phyloP scores from a whole-genome alignment of 2,329 filamentous ascomycete species.

The Huntiella abstrusa region DNA sequence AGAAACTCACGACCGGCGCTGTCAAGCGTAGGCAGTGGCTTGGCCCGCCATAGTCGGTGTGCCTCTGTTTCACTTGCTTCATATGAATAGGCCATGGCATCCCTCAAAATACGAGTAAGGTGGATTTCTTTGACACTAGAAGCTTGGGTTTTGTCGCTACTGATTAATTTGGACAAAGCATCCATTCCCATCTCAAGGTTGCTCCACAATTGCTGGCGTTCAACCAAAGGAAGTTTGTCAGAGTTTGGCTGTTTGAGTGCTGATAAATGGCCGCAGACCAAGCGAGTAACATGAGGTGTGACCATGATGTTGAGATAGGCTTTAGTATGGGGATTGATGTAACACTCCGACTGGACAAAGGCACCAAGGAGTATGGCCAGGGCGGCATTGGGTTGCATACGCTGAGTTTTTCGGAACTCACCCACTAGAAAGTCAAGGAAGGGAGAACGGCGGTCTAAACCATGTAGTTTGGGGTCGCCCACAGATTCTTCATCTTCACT shows the following conservation, averaged over 20 bases:
- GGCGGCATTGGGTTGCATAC: not conserved
- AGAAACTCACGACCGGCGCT: too few relatives aligned
- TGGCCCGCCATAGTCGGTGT: too few relatives aligned
- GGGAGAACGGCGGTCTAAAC: not conserved
- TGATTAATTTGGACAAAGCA: too few relatives aligned
- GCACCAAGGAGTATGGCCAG: not conserved
- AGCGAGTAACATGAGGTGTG: not conserved
- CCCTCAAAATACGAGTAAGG: too few relatives aligned
- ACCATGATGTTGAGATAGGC: not conserved
- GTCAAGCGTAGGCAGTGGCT: too few relatives aligned
- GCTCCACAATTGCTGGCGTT: too few relatives aligned
- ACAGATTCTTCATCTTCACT: not conserved
- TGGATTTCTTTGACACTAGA: too few relatives aligned
- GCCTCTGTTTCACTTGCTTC: too few relatives aligned
- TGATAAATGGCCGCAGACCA: too few relatives aligned
- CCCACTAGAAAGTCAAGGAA: not conserved
- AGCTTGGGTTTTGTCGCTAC: too few relatives aligned
- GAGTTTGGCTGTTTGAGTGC: not conserved
- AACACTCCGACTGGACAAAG: not conserved
- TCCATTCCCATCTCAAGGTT: too few relatives aligned
- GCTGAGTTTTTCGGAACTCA: not conserved
- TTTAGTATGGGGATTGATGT: not conserved
- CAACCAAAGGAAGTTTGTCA: not conserved
- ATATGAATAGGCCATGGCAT: too few relatives aligned
- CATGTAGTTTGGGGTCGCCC: not conserved